Base-by-base conservation (phyloP, 805 yeast species). In the Ogataea methylovora region DNA sequence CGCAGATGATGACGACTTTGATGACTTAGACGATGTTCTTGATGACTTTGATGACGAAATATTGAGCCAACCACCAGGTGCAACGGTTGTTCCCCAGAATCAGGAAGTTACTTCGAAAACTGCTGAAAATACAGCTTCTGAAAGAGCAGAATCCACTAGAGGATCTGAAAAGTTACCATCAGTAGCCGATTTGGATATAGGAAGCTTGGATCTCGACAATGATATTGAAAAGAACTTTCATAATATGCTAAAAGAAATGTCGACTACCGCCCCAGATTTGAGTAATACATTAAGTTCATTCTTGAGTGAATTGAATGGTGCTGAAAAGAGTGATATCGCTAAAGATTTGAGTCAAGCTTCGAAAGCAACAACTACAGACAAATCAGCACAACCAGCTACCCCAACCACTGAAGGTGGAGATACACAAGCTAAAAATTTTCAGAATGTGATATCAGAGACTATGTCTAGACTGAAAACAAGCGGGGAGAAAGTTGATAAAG, bases 41-140 rank as follows among this genome's bases (percentile, higher is more conserved):
- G 95, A 87, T 50, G 96, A 87, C 42, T 83, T 83, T 52, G 84
- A 80, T 27, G 84, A 79, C 40, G 84, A 77, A 37, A 68, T 79
- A 1, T 61, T 82, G 36, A 71, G 71, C 39, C 67, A 73, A 43
- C 79, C 81, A 2, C 83, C 81, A 1, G 83, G 78, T 4, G 60
- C 71, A 0, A 61, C 52, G 4, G 19, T 51, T 16, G 35, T 18
- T 7, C 24, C 26, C 13, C 13, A 13, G 7, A 10, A 24, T 6
- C 26, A 24, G n/a, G 14, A 7, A n/a, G 7, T 13, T n/a, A 24
- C n/a, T 6, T 9, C 26, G 7, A 8, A 22, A 22, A 11, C 24
- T 8, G 11, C 10, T 11, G 19, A 25, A 21, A 22, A n/a, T 14
- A 11, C 16, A 8, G 22, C 7, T 9, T 10, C 11, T 7, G 27